These are phyloP conservation scores for Tolypocladium paradoxum DNA, from an alignment of 2,329 filamentous ascomycete species.

Conservation along the genomic window DNA sequence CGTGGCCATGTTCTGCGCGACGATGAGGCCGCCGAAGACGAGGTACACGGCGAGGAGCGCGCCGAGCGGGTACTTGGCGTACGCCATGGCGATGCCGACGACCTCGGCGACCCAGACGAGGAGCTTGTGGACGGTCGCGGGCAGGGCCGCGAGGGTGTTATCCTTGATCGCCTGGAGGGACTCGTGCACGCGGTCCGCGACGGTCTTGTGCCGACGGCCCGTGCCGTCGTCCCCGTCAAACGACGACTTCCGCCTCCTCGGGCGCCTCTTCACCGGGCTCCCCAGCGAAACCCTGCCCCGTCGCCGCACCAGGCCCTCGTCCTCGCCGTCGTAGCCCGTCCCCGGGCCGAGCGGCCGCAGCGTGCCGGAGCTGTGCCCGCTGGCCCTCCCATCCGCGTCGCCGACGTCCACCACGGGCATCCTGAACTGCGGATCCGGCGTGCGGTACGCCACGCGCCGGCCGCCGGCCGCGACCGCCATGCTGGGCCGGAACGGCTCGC, in stretches of 20 bases:
- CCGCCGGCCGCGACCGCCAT: constrained; percentile 27
- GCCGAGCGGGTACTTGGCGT: constrained; percentile 54
- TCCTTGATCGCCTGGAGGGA: constrained; percentile 10
- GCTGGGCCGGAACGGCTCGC: constrained; percentile 45
- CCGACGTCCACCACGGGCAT: constrained; percentile 37
- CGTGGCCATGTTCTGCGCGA: constrained; percentile 52
- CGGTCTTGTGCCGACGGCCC: constrained; percentile 4
- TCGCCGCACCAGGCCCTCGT: constrained; percentile 17
- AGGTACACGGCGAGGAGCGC: constrained; percentile 51
- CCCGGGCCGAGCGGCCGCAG: constrained; percentile 15
- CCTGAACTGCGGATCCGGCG: constrained; percentile 39
- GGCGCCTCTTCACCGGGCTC: constrained; percentile 15
- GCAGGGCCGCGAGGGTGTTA: constrained; percentile 24
- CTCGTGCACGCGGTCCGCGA: neutral
- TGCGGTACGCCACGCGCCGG: constrained; percentile 18
- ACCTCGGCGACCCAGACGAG: constrained; percentile 43
- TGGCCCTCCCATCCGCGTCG: constrained; percentile 25
- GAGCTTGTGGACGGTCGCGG: constrained; percentile 26
- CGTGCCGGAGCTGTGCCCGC: constrained; percentile 16
- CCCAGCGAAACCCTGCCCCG: constrained; percentile 8
- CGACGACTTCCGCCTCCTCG: constrained; percentile 5
- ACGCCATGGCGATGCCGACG: constrained; percentile 46
- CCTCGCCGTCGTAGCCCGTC: constrained; percentile 10
- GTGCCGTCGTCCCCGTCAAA: constrained; percentile 4
- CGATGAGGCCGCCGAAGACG: constrained; percentile 44